Evolutionary conservation across 1,139 yeast species (phyloP).

Genomic region (Arxiozyma slooffiae): DNA sequence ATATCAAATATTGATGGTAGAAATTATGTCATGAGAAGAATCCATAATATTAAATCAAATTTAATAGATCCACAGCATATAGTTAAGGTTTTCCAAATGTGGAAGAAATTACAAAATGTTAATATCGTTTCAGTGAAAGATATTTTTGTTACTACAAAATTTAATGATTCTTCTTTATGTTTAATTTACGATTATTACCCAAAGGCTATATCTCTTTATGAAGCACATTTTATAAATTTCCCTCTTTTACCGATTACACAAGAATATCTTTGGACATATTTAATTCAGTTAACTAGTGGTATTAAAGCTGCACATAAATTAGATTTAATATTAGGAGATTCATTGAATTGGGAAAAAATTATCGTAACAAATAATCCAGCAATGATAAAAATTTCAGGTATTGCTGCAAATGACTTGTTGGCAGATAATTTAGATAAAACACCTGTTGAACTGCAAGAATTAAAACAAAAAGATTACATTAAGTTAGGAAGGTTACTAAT

Average conservation of each 20-base stretch:
- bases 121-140: conserved; percentile 63
- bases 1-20: conserved; percentile 71
- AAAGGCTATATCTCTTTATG: conserved; percentile 47
- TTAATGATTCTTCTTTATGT: conserved; percentile 63
- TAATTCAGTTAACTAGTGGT: conserved; percentile 66
- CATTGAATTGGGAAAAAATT: conserved; percentile 56
- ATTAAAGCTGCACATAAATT: conserved; percentile 51
- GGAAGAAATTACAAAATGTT: conserved; percentile 45
- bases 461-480: conserved; percentile 46
- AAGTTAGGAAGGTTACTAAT: conserved; percentile 50
- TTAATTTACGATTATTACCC: conserved; percentile 66
- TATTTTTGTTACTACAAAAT: conserved; percentile 80
- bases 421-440: conserved; percentile 13
- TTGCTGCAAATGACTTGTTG: conserved; percentile 60
- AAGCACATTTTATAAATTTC: conserved; percentile 39
- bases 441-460: conserved; percentile 15
- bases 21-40: conserved; percentile 63
- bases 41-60: conserved; percentile 49
- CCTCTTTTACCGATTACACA: conserved; percentile 46
- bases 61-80: conserved; percentile 47
- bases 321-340: conserved; percentile 52
- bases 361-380: conserved; percentile 59
- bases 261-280: conserved; percentile 61
- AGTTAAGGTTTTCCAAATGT: conserved; percentile 38
- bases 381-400: conserved; percentile 59